Percentiles rank a stretch among this genome's conserved stretches.
phyloP scores from a whole-genome alignment of 2,329 filamentous ascomycete genomes.

The Ophiostoma sp. region DNA sequence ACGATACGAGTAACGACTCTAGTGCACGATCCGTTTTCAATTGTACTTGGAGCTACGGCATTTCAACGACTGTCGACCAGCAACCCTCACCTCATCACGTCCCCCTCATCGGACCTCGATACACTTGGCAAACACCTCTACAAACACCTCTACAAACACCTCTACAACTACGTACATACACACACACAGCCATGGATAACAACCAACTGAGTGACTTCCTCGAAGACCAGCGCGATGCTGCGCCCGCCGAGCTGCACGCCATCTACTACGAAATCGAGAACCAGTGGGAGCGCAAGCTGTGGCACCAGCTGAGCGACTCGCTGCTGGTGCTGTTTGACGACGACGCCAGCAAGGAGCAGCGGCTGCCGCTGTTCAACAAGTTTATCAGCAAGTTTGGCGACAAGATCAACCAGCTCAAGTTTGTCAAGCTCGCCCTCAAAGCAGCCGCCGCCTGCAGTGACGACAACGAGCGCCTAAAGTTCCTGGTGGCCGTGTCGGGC shows the following conservation, averaged over 20 bases:
- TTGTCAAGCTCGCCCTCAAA: conserved; percentile 83
- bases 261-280: conserved; percentile 91
- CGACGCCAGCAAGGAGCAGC: conserved; percentile 73
- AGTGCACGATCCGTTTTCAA: not conserved
- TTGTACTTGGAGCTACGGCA: not conserved
- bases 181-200: conserved; percentile 59
- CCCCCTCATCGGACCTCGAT: not conserved
- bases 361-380: conserved; percentile 84
- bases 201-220: conserved; percentile 91
- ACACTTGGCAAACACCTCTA: not conserved
- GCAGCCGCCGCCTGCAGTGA: conserved; percentile 82
- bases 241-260: conserved; percentile 80
- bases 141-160: not conserved
- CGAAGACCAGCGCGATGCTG: conserved; percentile 78
- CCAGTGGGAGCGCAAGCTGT: conserved; percentile 96
- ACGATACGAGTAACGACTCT: conserved; percentile 15
- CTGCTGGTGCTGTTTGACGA: conserved; percentile 84
- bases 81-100: not conserved
- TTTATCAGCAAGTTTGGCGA: conserved; percentile 96
- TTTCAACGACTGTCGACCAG: not conserved
- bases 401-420: conserved; percentile 98
- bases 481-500: conserved; percentile 75
- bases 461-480: conserved; percentile 76
- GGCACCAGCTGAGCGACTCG: conserved; percentile 93
- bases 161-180: not conserved